Conservation (phyloP, 2,329 filamentous ascomycete species). For the Penicillium sp. region DNA sequence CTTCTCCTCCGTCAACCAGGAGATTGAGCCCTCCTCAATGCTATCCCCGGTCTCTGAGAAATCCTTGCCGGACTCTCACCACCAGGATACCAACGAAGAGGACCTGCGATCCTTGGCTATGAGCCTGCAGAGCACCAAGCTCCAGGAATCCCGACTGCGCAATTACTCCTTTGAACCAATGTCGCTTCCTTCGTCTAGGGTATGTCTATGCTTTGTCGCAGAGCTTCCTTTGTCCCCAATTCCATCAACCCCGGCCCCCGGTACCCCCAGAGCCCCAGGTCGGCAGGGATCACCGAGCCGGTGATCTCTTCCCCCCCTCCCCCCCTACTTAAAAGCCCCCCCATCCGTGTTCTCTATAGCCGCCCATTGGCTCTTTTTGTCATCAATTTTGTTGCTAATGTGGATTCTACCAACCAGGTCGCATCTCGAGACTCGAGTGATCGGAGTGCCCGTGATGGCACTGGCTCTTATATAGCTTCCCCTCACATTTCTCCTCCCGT, state of each 20-base stretch:
- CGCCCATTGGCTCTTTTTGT: background rate
- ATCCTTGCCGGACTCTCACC: constrained; percentile 13
- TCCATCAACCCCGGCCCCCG: background rate
- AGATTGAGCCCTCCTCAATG: constrained; percentile 58
- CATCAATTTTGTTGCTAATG: background rate
- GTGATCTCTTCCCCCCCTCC: background rate
- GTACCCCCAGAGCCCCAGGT: background rate
- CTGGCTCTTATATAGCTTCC: constrained; percentile 64
- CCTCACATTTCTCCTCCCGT: constrained; percentile 66
- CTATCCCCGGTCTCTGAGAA: constrained; percentile 21
- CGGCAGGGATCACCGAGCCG: background rate
- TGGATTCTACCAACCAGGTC: constrained; percentile 29
- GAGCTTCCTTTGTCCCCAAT: background rate
- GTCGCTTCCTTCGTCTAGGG: constrained; percentile 66
- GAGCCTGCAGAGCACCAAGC: constrained; percentile 68
- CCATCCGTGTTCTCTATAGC: background rate
- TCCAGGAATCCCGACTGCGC: constrained; percentile 80
- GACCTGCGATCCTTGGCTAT: constrained; percentile 71
- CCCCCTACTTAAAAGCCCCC: background rate
- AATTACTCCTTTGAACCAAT: constrained; percentile 89
- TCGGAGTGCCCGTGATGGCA: constrained; percentile 57
- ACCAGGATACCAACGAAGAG: constrained; percentile 48
- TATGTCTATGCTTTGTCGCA: constrained; percentile 29
- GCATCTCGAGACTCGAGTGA: constrained; percentile 60
- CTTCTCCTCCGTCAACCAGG: constrained; percentile 69